These are phyloP conservation scores for Penicillium crustosum DNA, from an alignment of 2,329 filamentous ascomycete genomes.

Conservation along the genomic window DNA sequence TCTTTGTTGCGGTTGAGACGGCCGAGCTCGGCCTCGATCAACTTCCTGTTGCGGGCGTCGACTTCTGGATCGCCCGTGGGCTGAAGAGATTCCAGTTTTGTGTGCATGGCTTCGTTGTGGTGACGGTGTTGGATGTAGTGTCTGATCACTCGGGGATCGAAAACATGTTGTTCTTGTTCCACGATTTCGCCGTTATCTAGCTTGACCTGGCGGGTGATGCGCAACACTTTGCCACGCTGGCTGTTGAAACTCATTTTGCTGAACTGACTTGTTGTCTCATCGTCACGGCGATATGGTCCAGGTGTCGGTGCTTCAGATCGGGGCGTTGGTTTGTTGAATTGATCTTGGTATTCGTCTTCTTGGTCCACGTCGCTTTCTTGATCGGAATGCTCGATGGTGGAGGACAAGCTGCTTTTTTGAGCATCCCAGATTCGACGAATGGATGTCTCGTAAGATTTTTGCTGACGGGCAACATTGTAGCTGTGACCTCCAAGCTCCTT, in stretches of 20 bases:
- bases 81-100: constrained; percentile 65
- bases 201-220: constrained; percentile 68
- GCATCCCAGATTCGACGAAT: constrained; percentile 91
- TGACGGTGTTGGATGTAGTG: constrained; percentile 81
- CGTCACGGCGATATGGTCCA: constrained; percentile 54
- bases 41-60: constrained; percentile 61
- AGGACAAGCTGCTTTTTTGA: constrained; percentile 75
- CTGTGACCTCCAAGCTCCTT: constrained; percentile 79
- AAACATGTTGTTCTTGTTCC: constrained; percentile 61
- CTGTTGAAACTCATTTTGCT: constrained; percentile 69
- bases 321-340: constrained; percentile 56
- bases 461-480: constrained; percentile 95
- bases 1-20: constrained; percentile 90
- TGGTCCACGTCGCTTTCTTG: constrained; percentile 63
- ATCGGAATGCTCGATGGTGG: constrained; percentile 72
- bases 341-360: constrained; percentile 49
- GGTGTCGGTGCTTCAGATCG: constrained; percentile 67
- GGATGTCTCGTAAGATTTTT: constrained; percentile 85
- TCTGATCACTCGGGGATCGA: constrained; percentile 81
- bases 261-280: constrained; percentile 79
- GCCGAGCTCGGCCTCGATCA: constrained; percentile 72
- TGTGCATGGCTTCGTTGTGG: constrained; percentile 67
- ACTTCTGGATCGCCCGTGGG: constrained; percentile 67
- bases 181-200: constrained; percentile 66
- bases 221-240: constrained; percentile 66